These are phyloP conservation scores for Dipteronia dyeriana DNA, from an alignment of 345 rosid species.

Conservation along the genomic window DNA sequence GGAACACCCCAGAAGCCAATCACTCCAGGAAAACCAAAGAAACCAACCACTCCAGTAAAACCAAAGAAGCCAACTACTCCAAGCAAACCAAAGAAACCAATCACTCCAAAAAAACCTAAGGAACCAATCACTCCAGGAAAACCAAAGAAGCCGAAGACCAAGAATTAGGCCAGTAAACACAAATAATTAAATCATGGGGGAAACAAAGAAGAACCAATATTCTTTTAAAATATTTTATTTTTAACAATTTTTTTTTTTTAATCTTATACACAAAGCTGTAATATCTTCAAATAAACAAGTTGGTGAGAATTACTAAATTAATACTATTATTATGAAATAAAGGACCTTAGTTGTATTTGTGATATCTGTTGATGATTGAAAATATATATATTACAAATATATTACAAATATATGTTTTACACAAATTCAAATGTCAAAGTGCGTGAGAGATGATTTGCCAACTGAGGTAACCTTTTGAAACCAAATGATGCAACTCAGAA, in stretches of 20 bases:
- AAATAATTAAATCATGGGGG: background rate
- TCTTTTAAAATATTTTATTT: background rate
- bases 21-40: background rate
- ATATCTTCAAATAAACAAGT: background rate
- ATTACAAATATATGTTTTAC: too few species aligned
- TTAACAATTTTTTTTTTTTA: background rate
- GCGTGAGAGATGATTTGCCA: too few species aligned
- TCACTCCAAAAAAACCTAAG: background rate
- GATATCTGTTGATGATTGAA: background rate
- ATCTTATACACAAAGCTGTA: background rate
- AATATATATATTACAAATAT: too few species aligned
- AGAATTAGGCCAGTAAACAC: background rate
- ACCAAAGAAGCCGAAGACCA: background rate
- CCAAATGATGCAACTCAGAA: too few species aligned
- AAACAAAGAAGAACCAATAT: background rate
- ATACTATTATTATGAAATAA: background rate
- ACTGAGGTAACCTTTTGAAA: too few species aligned
- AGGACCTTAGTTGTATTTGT: background rate
- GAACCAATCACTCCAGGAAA: background rate
- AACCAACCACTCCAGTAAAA: background rate
- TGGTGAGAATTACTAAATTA: background rate
- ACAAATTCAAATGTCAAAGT: too few species aligned
- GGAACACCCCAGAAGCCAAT: background rate
- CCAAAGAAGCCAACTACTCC: background rate
- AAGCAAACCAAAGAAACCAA: background rate